Evolutionary conservation across 768 basidiomycete genomes (phyloP).

Genomic region (Termitomyces sp.): DNA sequence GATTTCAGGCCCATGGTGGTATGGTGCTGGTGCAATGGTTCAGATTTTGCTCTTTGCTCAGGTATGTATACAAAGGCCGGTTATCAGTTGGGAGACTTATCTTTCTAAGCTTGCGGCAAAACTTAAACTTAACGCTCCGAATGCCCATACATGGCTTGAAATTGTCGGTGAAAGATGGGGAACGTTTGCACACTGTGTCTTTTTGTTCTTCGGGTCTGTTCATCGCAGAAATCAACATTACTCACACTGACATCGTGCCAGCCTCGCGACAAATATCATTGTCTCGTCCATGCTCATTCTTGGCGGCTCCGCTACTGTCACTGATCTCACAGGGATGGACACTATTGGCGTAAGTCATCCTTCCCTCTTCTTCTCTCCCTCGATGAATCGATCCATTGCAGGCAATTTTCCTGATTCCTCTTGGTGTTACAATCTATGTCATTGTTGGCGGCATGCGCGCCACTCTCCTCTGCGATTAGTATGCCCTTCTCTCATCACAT

Average conservation of each 20-base stretch:
- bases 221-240: background rate
- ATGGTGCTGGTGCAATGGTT: constrained; percentile 82
- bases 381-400: constrained; percentile 9
- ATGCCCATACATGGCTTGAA: constrained; percentile 86
- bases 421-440: constrained; percentile 86
- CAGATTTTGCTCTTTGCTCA: constrained; percentile 87
- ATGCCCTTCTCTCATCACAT: constrained; percentile 18
- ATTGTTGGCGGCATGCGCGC: constrained; percentile 88
- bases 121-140: constrained; percentile 86
- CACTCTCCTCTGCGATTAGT: constrained; percentile 85
- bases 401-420: constrained; percentile 88
- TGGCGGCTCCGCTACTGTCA: constrained; percentile 85
- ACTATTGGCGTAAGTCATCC: constrained; percentile 57
- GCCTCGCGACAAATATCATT: constrained; percentile 86
- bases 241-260: constrained; percentile 13
- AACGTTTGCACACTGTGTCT: constrained; percentile 67
- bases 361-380: background rate
- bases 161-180: constrained; percentile 84
- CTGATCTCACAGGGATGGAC: constrained; percentile 83
- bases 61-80: constrained; percentile 24
- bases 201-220: constrained; percentile 81
- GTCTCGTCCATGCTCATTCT: constrained; percentile 83
- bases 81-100: background rate
- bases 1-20: constrained; percentile 88
- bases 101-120: constrained; percentile 71